These are phyloP conservation scores for Chalciporus pseudorubinellus DNA, from an alignment of 768 basidiomycete genomes.

Conservation along the genomic window DNA sequence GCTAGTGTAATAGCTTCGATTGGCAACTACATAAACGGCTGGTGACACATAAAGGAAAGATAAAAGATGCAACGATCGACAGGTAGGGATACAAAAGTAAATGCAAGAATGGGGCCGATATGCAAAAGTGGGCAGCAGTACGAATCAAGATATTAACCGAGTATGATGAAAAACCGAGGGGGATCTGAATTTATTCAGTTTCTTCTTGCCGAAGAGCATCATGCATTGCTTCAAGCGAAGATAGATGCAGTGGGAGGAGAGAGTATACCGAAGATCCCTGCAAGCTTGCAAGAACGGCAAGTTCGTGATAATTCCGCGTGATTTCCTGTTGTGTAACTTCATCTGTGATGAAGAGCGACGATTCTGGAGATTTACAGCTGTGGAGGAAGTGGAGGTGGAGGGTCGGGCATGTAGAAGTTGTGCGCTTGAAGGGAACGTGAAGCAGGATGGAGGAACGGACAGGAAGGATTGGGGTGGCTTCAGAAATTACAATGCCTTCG, in stretches of 20 bases:
- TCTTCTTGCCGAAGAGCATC: slow-evolving; percentile 35
- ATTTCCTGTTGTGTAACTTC: slow-evolving; percentile 49
- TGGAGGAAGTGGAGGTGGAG: slow-evolving; percentile 63
- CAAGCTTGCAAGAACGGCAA: slow-evolving; percentile 54
- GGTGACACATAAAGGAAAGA: slow-evolving; percentile 17
- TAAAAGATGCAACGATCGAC: slow-evolving; percentile 25
- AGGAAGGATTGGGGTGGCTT: slow-evolving; percentile 49
- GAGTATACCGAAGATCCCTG: slow-evolving; percentile 48
- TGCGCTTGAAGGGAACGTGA: slow-evolving; percentile 44
- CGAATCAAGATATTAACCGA: neutral
- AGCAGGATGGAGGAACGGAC: slow-evolving; percentile 58
- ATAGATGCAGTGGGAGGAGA: slow-evolving; percentile 69
- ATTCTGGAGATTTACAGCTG: slow-evolving; percentile 41
- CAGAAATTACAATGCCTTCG: slow-evolving; percentile 17
- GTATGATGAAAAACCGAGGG: slow-evolving; percentile 10
- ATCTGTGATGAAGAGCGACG: slow-evolving; percentile 35
- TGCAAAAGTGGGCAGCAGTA: slow-evolving; percentile 13
- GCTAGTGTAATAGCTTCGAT: slow-evolving; percentile 14
- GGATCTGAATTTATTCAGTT: slow-evolving; percentile 12
- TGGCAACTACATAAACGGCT: slow-evolving; percentile 17
- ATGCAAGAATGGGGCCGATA: slow-evolving; percentile 15
- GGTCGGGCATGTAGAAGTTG: slow-evolving; percentile 43
- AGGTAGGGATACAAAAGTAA: slow-evolving; percentile 29
- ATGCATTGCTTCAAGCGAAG: slow-evolving; percentile 65
- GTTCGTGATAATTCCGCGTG: slow-evolving; percentile 65